Conservation (phyloP, 441 rosid genomes). For the Pelargonium cotyledonis region DNA sequence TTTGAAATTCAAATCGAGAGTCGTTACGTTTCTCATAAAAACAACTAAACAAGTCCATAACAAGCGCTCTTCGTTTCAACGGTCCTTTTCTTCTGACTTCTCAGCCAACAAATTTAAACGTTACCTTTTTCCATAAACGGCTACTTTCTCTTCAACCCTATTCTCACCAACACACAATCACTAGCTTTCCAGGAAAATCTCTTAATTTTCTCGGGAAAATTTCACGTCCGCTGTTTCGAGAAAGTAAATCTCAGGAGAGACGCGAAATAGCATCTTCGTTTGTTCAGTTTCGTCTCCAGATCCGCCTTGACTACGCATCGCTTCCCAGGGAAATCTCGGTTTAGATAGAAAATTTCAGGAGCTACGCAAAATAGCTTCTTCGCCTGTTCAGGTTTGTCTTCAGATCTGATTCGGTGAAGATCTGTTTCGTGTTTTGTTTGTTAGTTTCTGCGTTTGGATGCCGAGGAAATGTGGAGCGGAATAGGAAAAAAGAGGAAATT, state of each 20-base stretch:
- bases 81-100: too few relatives aligned
- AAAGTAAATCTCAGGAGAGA: background rate
- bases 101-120: conserved; percentile 5
- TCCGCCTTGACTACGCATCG: conserved; percentile 1
- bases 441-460: conserved; percentile 4
- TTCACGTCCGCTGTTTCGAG: background rate
- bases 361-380: background rate
- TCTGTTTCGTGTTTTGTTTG: background rate
- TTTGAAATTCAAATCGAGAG: too few relatives aligned
- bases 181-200: conserved; percentile 15
- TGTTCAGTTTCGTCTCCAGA: conserved; percentile 19
- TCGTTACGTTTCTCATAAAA: too few relatives aligned
- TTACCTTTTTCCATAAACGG: too few relatives aligned
- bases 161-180: background rate
- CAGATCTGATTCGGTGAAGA: conserved; percentile 10
- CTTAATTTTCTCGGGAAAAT: conserved; percentile 16
- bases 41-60: too few relatives aligned
- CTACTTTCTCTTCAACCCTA: background rate
- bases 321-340: too few relatives aligned
- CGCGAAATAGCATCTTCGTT: background rate
- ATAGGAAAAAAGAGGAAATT: background rate
- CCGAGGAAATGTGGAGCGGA: conserved; percentile 7
- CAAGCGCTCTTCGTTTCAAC: too few relatives aligned
- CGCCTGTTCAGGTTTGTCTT: conserved; percentile 18
- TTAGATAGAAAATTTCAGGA: too few relatives aligned